Base-by-base conservation (phyloP, 768 basidiomycete genomes). In the Suillus discolor region DNA sequence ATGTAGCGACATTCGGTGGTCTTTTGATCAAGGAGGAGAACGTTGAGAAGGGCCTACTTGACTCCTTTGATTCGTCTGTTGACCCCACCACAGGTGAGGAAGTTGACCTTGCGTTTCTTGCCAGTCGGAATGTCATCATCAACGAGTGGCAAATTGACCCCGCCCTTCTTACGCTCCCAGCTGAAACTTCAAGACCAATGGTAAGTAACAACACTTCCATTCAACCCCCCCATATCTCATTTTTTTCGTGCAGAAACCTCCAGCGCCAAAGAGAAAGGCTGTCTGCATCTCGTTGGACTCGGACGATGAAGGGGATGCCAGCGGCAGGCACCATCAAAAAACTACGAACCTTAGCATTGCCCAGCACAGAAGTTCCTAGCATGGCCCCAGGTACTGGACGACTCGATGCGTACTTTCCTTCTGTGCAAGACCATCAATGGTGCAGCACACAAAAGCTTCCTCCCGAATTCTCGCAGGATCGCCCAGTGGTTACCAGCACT, bases 131-230 rank as follows among this genome's bases (percentile, higher is more conserved):
- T 8, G 53, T 55, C 11, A 13, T 63, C 20, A 54, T 63, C 42
- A 25, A 63, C 18, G 53, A 63, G 38, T 63, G 53, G 38, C 23
- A 63, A 34, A 54, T 63, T 25, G 62, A 63, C 39, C 53, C 53
- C 4, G 18, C 38, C 4, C 47, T 49, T 49, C 47, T 23, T 9
- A 23, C n/a, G 5, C 47, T 23, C 23, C 47, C 45, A 3, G 45
- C 45, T 23, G n/a, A 47, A 23, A 20, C n/a, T 49, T 49, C 23
- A 23, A 23, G 23, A 6, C 23, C 23, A 23, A 23, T 6, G 5
- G 23, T 49, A 13, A 23, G 23, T 23, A 23, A 23, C 3, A 6
- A 41, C 18, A 8, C 42, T 44, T n/a, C 23, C 23, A 25, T 49
- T 49, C 47, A 23, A 49, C 23, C 5, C 11, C 12, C 23, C 6